Percentiles rank a stretch among this genome's conserved stretches.
phyloP scores from a whole-genome alignment of 129 eudicot species.

The Pulicaria dysenterica region DNA sequence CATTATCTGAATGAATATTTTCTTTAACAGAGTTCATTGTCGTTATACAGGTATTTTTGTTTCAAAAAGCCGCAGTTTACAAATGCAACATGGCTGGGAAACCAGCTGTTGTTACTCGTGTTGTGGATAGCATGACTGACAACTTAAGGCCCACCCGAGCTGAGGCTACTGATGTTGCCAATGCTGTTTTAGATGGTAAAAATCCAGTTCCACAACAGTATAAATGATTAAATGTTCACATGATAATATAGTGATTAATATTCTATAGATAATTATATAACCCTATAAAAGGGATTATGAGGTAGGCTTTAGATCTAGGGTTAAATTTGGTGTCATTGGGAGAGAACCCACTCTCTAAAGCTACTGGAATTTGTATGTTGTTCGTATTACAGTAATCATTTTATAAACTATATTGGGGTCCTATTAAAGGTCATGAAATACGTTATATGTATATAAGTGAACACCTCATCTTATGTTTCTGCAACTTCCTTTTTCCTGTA shows the following conservation, averaged over 20 bases:
- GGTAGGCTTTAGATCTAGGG: background rate
- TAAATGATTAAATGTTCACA: background rate
- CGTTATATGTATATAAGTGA: background rate
- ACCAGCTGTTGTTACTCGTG: conserved; percentile 89
- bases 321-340: background rate
- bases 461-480: conserved; percentile 6
- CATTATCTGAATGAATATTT: background rate
- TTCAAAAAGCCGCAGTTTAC: conserved; percentile 79
- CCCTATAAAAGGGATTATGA: background rate
- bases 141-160: conserved; percentile 95
- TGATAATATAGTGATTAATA: background rate
- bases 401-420: too few species aligned
- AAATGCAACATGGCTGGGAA: conserved; percentile 95
- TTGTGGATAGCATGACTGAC: conserved; percentile 94
- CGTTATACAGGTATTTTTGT: conserved; percentile 69
- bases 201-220: background rate
- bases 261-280: background rate
- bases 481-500: conserved; percentile 12
- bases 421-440: background rate
- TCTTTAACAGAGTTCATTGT: background rate
- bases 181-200: conserved; percentile 88
- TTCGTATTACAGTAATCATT: background rate
- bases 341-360: background rate
- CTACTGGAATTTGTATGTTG: background rate
- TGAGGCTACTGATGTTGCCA: conserved; percentile 93